phyloP scores from a whole-genome alignment of 495 filamentous ascomycete species.

The Aspergillus hancockii region DNA sequence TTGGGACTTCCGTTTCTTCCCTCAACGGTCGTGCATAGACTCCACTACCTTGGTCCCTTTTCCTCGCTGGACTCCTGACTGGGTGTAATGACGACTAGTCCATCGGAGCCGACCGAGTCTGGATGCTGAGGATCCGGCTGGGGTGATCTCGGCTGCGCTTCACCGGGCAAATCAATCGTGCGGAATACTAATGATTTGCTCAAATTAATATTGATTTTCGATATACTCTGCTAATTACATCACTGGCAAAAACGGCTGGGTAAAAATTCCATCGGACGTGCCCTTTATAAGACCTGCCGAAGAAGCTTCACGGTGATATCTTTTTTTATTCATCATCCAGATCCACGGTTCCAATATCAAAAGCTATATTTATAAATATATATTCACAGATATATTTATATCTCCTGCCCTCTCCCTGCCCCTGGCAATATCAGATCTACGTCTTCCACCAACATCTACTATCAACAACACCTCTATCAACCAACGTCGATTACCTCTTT shows the following conservation, averaged over 20 bases:
- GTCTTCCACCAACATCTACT: conserved; percentile 5
- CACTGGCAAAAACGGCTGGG: conserved; percentile 10
- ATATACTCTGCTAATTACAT: conserved; percentile 16
- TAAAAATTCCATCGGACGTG: neutral
- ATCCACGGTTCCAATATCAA: conserved; percentile 17
- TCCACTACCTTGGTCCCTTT: conserved; percentile 22
- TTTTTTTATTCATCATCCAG: conserved; percentile 7
- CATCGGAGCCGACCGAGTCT: conserved; percentile 38
- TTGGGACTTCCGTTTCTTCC: conserved; percentile 10
- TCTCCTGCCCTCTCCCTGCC: conserved; percentile 4
- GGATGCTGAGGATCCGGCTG: conserved; percentile 22
- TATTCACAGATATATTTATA: neutral
- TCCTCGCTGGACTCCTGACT: conserved; percentile 1
- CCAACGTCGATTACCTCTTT: neutral
- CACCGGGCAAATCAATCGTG: conserved; percentile 23
- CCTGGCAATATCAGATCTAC: conserved; percentile 5
- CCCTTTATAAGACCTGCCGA: conserved; percentile 16
- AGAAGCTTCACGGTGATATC: neutral
- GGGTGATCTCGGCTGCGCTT: conserved; percentile 35
- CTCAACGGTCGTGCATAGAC: conserved; percentile 18
- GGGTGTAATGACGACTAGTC: conserved; percentile 6
- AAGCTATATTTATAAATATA: conserved; percentile 1
- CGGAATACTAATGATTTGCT: conserved; percentile 9
- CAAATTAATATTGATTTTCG: conserved; percentile 9
- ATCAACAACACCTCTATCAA: conserved; percentile 1